Conservation (phyloP, 805 yeast species). For the Suhomyces sp. region DNA sequence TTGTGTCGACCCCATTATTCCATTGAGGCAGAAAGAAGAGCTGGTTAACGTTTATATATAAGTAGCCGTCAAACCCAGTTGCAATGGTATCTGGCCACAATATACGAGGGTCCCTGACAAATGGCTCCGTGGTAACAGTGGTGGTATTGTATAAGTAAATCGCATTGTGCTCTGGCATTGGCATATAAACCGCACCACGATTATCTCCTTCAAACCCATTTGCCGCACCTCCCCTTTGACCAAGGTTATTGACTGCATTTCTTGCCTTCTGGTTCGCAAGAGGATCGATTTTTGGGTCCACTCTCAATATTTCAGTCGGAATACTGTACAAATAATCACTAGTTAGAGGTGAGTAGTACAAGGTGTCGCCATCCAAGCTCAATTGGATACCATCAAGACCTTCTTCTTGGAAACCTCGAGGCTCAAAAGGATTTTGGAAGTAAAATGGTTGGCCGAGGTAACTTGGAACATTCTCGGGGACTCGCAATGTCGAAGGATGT, state of each 20-base stretch:
- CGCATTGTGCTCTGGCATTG: conserved; percentile 1
- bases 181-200: background rate
- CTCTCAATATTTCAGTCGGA: background rate
- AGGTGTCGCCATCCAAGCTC: conserved; percentile 1
- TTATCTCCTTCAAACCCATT: conserved; percentile 1
- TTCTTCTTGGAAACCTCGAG: background rate
- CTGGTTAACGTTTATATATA: background rate
- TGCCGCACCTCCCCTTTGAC: background rate
- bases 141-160: background rate
- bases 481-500: background rate
- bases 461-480: background rate
- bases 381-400: conserved; percentile 1
- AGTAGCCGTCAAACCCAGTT: background rate
- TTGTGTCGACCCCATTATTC: background rate
- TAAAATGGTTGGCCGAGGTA: background rate
- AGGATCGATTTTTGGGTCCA: background rate
- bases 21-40: background rate
- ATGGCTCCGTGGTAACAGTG: background rate
- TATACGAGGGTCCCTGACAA: conserved; percentile 3
- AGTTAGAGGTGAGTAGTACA: background rate
- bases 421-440: background rate
- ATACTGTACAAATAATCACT: background rate
- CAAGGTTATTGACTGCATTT: background rate
- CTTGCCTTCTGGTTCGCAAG: conserved; percentile 1
- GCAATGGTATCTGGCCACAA: conserved; percentile 1